Conservation (phyloP, 345 rosid genomes). For the Conringia planisiliqua region DNA sequence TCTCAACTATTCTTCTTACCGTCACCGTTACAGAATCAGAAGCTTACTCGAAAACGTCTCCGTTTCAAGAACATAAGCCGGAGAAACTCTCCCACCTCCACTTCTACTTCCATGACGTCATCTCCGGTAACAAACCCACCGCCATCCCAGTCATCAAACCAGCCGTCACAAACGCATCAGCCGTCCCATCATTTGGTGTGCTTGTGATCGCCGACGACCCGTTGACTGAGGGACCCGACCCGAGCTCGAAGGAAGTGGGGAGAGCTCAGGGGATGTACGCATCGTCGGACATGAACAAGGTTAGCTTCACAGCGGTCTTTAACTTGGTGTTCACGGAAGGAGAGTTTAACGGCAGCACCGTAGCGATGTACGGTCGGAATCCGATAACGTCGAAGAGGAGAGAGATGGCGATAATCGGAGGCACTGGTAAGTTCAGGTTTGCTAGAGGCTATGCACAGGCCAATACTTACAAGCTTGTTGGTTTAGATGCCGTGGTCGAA, state of each 20-base stretch:
- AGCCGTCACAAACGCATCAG: slow-evolving; percentile 28
- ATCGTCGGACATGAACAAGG: slow-evolving; percentile 30
- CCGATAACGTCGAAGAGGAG: slow-evolving; percentile 6
- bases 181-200: slow-evolving; percentile 39
- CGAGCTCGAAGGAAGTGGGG: slow-evolving; percentile 47
- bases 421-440: slow-evolving; percentile 40
- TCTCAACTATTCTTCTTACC: slow-evolving; percentile 8
- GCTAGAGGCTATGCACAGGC: slow-evolving; percentile 40
- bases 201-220: slow-evolving; percentile 50
- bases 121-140: slow-evolving; percentile 41
- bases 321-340: slow-evolving; percentile 56
- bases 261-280: slow-evolving; percentile 56
- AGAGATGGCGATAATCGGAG: slow-evolving; percentile 34
- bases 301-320: slow-evolving; percentile 45
- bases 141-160: slow-evolving; percentile 39
- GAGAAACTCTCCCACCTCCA: slow-evolving; percentile 52
- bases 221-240: slow-evolving; percentile 42
- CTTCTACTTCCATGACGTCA: slow-evolving; percentile 58
- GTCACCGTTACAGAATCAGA: slow-evolving; percentile 12
- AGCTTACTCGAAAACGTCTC: slow-evolving; percentile 22
- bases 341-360: slow-evolving; percentile 56
- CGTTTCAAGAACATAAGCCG: slow-evolving; percentile 30
- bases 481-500: slow-evolving; percentile 28
- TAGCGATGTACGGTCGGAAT: slow-evolving; percentile 50
- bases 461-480: slow-evolving; percentile 14